Evolutionary conservation across 371 early-diverging fungal genomes (phyloP), one percentile per base, ranked within the genome.

Genomic region (Rozella allomycis): DNA sequence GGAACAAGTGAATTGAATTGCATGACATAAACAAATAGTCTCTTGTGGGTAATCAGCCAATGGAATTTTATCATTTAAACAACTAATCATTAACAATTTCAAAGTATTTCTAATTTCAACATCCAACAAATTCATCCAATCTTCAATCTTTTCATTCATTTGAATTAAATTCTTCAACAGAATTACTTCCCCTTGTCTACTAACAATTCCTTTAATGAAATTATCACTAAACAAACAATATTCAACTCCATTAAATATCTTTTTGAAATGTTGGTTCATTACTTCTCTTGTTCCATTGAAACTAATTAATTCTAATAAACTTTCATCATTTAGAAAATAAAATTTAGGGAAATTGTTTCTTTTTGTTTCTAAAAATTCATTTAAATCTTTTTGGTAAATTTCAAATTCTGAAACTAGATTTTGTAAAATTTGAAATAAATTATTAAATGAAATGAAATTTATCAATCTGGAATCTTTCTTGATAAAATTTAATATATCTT

Each of bases 241-340:
- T 25, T 56, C 40, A 1, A 60, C 57, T 3, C 63, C 67, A 0
- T 56, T 54, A 48, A 60, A 61, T 19, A 66, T 41, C 39, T 62
- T 66, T 20, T 60, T 55, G 25, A 62, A 35, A 33, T 62, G 62
- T 3, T 44, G 33, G 35, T 62, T 58, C 26, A 66, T 52, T 2
- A 62, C 54, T 11, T 40, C 35, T 11, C 58, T 58, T 31, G 62
- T 55, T 25, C 47, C 41, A 2, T 57, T 44, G 30, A 60, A 60
- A n/a, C 59, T 58, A 17, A 62, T 36, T 26, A 66, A 55, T 33
- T 66, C 62, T 4, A 66, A 47, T 30, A 62, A 32, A 29, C 62
- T 63, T 20, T 62, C 67, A 39, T 62, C 62, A 4, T 60, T 58
- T 25, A 66, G 46, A 25, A 66, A 66, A 40, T 62, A 66, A 32